Evolutionary conservation across 2,329 filamentous ascomycete genomes (phyloP).

Genomic region (Penicillium glabrum): DNA sequence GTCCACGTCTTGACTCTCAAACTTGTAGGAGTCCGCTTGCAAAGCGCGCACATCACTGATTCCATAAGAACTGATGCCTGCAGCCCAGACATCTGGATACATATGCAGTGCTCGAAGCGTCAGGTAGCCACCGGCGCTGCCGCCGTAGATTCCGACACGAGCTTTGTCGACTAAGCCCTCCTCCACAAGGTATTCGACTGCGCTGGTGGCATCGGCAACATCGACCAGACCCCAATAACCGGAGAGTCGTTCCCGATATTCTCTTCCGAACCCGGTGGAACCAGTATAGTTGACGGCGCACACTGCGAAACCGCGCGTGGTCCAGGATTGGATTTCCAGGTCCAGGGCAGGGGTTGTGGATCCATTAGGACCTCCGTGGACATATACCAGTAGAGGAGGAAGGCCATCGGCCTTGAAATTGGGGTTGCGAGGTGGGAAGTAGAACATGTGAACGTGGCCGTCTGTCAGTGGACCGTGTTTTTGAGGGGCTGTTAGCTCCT

Average conservation of each 20-base stretch:
- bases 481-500: conserved; percentile 38
- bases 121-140: conserved; percentile 56
- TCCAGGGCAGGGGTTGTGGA: conserved; percentile 46
- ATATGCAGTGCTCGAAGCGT: conserved; percentile 51
- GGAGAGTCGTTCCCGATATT: conserved; percentile 52
- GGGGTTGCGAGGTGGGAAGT: conserved; percentile 52
- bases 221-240: conserved; percentile 54
- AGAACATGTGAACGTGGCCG: conserved; percentile 45
- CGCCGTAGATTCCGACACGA: conserved; percentile 51
- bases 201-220: conserved; percentile 51
- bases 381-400: conserved; percentile 52
- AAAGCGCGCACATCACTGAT: conserved; percentile 53
- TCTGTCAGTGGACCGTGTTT: conserved; percentile 25
- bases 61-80: conserved; percentile 52
- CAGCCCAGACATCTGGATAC: conserved; percentile 50
- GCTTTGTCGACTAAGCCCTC: conserved; percentile 38
- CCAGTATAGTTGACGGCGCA: conserved; percentile 55
- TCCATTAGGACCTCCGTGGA: conserved; percentile 55
- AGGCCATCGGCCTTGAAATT: conserved; percentile 40
- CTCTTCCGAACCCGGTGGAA: conserved; percentile 52
- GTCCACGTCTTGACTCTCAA: conserved; percentile 56
- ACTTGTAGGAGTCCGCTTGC: conserved; percentile 53
- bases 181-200: conserved; percentile 44
- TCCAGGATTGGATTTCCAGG: conserved; percentile 53
- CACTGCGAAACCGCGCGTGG: conserved; percentile 55